Evolutionary conservation across 2,329 filamentous ascomycete species (phyloP), one percentile per base, ranked within the genome.

Genomic region (Cordyceps pruinosa): DNA sequence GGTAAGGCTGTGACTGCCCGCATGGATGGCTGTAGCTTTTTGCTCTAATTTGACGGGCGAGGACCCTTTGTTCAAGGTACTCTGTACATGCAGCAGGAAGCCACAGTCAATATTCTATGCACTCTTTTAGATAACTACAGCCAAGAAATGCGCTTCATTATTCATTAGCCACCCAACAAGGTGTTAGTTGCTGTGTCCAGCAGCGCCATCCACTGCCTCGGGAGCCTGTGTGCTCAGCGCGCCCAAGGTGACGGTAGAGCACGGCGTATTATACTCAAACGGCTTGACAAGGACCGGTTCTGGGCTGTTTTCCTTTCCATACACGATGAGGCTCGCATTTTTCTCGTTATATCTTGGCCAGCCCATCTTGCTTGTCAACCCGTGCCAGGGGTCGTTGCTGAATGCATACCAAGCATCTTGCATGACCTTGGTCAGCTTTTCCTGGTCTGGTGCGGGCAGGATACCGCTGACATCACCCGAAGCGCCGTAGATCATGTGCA

Each of bases 401-500:
- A 78, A 78, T 0, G 68, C 63, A 15, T 64, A 69, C 75, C 75
- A 77, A 0, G 73, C 72, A 0, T 62, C 61, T 55, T 74, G 73
- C 70, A 78, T 73, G 5, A 70, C 59, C 37, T 54, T 58, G 2
- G 70, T 72, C 3, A 75, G 64, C 19, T 61, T 30, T 12, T 60
- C 61, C 61, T 77, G 72, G 0, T 64, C 59, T 0, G 57, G 51
- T 0, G 64, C 64, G 7, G 69, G 63, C 0, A 66, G 61, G 10
- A 76, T 63, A 2, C 72, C 74, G 48, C 70, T 74, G 41, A 76
- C 69, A 23, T 71, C 68, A 3, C 57, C 66, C 1, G 71, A 72
- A 2, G 67, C 72, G 1, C 75, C 75, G 58, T 78, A 77, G 17
- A 78, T 65, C 72, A 78, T 77, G 57, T 76, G 72, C 52, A 79